Evolutionary conservation across 352 stramenopile species (phyloP).

Genomic region (Phytophthora citrophthora): DNA sequence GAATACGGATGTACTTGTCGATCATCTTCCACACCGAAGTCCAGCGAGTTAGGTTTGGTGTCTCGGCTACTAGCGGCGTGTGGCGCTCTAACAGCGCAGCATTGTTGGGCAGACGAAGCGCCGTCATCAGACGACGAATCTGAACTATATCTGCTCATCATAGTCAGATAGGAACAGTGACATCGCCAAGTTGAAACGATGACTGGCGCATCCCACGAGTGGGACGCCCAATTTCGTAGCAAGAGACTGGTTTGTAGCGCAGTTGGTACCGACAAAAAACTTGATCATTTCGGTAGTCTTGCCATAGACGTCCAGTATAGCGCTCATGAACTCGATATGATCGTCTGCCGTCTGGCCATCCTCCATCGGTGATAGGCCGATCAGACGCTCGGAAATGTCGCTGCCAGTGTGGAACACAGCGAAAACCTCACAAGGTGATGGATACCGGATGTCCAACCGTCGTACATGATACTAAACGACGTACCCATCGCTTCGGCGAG

Average conservation of each 20-base stretch:
- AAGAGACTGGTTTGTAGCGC: neutral
- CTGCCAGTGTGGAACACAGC: neutral
- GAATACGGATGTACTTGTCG: neutral
- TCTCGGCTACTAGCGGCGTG: neutral
- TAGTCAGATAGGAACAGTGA: neutral
- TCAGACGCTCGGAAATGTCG: neutral
- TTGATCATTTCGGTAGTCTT: neutral
- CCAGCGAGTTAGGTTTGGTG: neutral
- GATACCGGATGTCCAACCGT: neutral
- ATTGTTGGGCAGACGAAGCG: neutral
- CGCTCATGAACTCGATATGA: neutral
- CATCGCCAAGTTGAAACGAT: neutral
- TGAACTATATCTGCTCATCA: neutral
- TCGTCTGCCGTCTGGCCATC: neutral
- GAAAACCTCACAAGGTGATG: neutral
- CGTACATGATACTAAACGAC: neutral
- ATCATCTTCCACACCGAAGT: constrained; percentile 1
- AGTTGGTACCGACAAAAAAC: neutral
- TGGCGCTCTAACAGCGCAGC: neutral
- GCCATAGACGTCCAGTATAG: neutral
- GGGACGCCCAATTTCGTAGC: too few species aligned
- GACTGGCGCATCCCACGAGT: too few species aligned
- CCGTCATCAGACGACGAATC: neutral
- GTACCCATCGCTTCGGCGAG: neutral
- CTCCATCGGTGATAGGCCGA: neutral